Evolutionary conservation across 2,329 filamentous ascomycete genomes (phyloP).

Genomic region (Cladosporium cucumerinum): DNA sequence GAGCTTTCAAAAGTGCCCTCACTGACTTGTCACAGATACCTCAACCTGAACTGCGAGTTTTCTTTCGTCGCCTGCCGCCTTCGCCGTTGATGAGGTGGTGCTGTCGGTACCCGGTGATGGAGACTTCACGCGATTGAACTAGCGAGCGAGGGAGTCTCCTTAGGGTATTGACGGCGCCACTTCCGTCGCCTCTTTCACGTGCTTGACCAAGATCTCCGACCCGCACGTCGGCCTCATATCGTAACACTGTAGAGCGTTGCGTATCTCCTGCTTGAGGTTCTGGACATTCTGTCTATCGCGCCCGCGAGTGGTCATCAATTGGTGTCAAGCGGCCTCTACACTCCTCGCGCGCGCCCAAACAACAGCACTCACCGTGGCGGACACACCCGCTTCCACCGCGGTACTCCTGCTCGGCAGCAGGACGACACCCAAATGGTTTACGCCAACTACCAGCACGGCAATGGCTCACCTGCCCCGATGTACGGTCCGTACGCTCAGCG

Average conservation of each 20-base stretch:
- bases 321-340: slow-evolving; percentile 64
- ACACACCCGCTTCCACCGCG: slow-evolving; percentile 76
- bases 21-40: slow-evolving; percentile 53
- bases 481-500: slow-evolving; percentile 1
- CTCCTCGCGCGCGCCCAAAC: slow-evolving; percentile 53
- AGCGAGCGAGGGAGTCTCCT: neutral
- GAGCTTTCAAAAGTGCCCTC: slow-evolving; percentile 16
- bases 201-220: too few relatives aligned
- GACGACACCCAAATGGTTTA: slow-evolving; percentile 27
- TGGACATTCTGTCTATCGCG: neutral
- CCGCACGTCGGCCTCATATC: neutral
- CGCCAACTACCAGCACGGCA: neutral
- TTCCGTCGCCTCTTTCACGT: neutral
- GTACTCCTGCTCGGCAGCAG: slow-evolving; percentile 52
- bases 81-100: neutral
- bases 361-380: slow-evolving; percentile 56
- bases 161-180: neutral
- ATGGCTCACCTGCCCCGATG: neutral
- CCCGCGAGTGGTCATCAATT: neutral
- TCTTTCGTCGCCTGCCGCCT: slow-evolving; percentile 79
- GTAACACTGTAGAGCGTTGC: slow-evolving; percentile 11
- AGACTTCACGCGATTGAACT: neutral
- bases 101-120: neutral
- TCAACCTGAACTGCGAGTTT: slow-evolving; percentile 92
- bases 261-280: neutral